These are phyloP conservation scores for Penicillium sp. DNA, from an alignment of 2,329 filamentous ascomycete genomes.

Conservation along the genomic window DNA sequence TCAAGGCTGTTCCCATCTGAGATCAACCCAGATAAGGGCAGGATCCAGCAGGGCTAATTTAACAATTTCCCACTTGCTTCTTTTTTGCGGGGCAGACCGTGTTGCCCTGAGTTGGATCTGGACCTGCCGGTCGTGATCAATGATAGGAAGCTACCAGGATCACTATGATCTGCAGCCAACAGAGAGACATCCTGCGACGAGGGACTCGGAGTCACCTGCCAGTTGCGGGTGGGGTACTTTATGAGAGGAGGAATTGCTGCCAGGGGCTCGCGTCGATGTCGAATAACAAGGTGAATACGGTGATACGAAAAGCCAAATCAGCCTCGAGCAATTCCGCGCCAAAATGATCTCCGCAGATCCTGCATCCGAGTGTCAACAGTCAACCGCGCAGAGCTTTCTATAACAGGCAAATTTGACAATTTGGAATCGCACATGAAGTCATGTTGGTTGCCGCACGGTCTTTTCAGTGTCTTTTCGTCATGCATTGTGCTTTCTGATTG, in stretches of 20 bases:
- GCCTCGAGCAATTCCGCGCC: neutral
- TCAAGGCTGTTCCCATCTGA: neutral
- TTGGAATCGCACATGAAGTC: neutral
- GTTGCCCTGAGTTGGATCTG: neutral
- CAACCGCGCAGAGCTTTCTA: neutral
- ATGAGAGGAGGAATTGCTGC: neutral
- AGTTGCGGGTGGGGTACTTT: neutral
- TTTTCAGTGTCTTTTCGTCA: neutral
- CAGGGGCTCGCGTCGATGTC: neutral
- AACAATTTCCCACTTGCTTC: slow-evolving; percentile 1
- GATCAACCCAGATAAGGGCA: slow-evolving; percentile 9
- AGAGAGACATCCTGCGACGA: neutral
- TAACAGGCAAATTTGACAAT: neutral
- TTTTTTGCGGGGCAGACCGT: slow-evolving; percentile 8
- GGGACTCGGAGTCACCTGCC: slow-evolving; percentile 7
- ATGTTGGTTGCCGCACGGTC: neutral
- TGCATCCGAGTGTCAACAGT: neutral
- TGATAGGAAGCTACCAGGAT: neutral
- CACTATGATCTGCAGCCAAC: neutral
- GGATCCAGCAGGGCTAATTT: slow-evolving; percentile 1
- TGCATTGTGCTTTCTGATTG: neutral
- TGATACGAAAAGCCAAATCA: slow-evolving; percentile 1
- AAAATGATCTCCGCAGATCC: slow-evolving; percentile 12
- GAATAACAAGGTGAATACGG: neutral
- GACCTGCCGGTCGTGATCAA: neutral